Evolutionary conservation across 202 grass and related monocot species (phyloP), one percentile per base, ranked within the genome.

Genomic region (Bolboschoenoplectus hybrid): DNA sequence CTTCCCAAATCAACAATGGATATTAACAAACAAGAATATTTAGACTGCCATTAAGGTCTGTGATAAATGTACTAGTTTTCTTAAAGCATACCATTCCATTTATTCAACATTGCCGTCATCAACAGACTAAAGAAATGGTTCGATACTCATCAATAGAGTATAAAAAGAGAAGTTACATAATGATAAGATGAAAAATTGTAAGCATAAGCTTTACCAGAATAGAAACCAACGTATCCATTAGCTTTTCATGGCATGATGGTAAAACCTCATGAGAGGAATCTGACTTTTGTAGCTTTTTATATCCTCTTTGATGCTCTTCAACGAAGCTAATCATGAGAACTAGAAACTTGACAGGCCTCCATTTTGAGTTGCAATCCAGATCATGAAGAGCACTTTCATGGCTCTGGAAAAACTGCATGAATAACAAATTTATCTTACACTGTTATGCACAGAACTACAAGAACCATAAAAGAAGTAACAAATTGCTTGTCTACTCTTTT

Each of bases 321-420:
- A 95, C 91, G 83, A 98, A 90, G 86, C 87, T 85, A 46, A 93
- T 85, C 77, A 94, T 66, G 26, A 95, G 84, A 87, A 95, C 90
- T 82, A 92, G 84, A 82, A 94, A 89, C 82, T 98, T 98, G 82
- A 91, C 60, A 2, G 82, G 67, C 81, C 86, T 82, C 51, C 78
- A 91, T 75, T 92, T 88, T 88, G 60, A 87, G 70, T 64, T 67
- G 43, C 51, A 50, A 80, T 85, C 82, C 87, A 92, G 65, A 53
- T 92, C 80, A 72, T 86, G 85, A 87, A 98, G 93, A 44, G 55
- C 81, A 63, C 84, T 87, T 87, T 87, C 84, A 49, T 85, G 87
- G 19, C 87, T 85, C 65, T 74, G 63, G 16, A 98, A 53, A 82
- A 93, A 89, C 95, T 98, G 74, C 36, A 91, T 7, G 52, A 66